phyloP scores from a whole-genome alignment of 1,139 yeast genomes.

The Debaryomyces coudertii region DNA sequence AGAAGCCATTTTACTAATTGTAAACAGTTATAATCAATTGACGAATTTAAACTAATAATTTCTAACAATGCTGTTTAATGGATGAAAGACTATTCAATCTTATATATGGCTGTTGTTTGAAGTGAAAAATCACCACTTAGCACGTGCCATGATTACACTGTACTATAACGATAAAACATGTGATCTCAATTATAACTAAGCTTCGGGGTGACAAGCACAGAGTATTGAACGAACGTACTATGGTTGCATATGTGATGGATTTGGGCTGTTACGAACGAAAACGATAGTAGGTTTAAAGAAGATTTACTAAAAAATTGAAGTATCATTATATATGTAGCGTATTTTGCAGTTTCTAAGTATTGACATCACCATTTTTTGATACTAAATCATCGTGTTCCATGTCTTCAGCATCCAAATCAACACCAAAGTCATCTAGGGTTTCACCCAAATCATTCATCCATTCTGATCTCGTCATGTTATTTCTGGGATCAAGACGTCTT shows the following conservation, averaged over 20 bases:
- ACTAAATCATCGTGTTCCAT: constrained; percentile 23
- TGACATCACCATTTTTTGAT: not conserved
- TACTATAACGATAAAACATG: constrained; percentile 9
- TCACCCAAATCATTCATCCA: constrained; percentile 89
- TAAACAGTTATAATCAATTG: constrained; percentile 1
- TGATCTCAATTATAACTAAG: not conserved
- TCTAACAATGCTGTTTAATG: not conserved
- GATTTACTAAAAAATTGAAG: not conserved
- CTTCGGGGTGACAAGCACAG: not conserved
- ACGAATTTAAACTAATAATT: not conserved
- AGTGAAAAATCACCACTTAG: constrained; percentile 16
- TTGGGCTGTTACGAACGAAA: not conserved
- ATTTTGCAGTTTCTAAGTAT: constrained; percentile 2
- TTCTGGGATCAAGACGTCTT: constrained; percentile 32
- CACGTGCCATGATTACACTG: constrained; percentile 20
- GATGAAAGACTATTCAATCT: not conserved
- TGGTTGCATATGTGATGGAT: not conserved
- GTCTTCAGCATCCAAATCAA: constrained; percentile 70
- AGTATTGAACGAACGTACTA: not conserved
- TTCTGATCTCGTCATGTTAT: constrained; percentile 39
- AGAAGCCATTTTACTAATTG: constrained; percentile 13
- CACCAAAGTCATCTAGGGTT: constrained; percentile 80
- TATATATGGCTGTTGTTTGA: constrained; percentile 3
- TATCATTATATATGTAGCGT: not conserved
- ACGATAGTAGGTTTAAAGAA: not conserved